Evolutionary conservation across 345 rosid species (phyloP).

Genomic region (Dipteronia sinensis): DNA sequence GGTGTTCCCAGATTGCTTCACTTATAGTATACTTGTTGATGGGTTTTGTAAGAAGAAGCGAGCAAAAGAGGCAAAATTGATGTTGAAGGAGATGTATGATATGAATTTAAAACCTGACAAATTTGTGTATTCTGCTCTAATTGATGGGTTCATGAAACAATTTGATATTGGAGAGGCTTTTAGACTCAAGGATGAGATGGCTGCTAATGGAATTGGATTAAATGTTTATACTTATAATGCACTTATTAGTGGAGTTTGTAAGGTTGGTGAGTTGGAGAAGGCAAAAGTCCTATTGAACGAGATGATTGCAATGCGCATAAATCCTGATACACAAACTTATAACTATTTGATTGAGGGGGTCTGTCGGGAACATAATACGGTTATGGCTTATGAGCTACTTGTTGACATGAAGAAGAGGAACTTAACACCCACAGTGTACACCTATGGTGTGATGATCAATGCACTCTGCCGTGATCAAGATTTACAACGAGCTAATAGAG

Average conservation of each 20-base stretch:
- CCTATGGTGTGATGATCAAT: slow-evolving; percentile 50
- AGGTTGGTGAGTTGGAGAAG: slow-evolving; percentile 65
- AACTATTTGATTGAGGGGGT: slow-evolving; percentile 64
- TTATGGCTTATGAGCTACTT: slow-evolving; percentile 44
- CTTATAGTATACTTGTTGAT: slow-evolving; percentile 47
- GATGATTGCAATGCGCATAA: slow-evolving; percentile 52
- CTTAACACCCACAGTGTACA: slow-evolving; percentile 48
- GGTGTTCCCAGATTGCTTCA: slow-evolving; percentile 40
- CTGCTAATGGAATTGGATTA: slow-evolving; percentile 44
- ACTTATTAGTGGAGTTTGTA: slow-evolving; percentile 53
- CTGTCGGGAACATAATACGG: slow-evolving; percentile 41
- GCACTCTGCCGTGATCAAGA: slow-evolving; percentile 60
- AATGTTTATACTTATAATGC: slow-evolving; percentile 48
- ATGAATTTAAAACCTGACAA: slow-evolving; percentile 51
- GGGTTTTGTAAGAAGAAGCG: slow-evolving; percentile 61
- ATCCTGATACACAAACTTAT: slow-evolving; percentile 64
- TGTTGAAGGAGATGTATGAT: slow-evolving; percentile 58
- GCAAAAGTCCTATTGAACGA: slow-evolving; percentile 60
- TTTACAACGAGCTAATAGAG: slow-evolving; percentile 45
- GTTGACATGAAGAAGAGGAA: slow-evolving; percentile 63
- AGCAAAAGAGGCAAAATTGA: slow-evolving; percentile 49
- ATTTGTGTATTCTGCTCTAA: slow-evolving; percentile 48
- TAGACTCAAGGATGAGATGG: slow-evolving; percentile 58
- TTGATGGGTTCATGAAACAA: slow-evolving; percentile 63
- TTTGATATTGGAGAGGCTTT: slow-evolving; percentile 57